Evolutionary conservation across 805 yeast species (phyloP).

Genomic region (Candida odintsovae): DNA sequence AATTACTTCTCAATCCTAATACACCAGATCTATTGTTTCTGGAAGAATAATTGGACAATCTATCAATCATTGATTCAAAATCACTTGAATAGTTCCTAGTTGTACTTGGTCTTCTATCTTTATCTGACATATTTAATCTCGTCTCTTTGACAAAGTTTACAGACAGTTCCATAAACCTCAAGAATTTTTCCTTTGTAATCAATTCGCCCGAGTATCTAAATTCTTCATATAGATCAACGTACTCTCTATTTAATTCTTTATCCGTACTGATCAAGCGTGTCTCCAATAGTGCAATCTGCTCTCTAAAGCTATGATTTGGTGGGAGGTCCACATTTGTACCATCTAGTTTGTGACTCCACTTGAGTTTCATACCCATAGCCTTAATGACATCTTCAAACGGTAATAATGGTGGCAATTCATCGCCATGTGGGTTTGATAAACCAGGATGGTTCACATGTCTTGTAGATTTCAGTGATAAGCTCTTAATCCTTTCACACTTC

Average conservation of each 20-base stretch:
- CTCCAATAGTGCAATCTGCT: conserved; percentile 33
- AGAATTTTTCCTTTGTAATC: conserved; percentile 53
- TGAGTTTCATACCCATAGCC: conserved; percentile 53
- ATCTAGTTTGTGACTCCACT: conserved; percentile 38
- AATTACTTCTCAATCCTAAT: background rate
- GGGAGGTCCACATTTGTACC: conserved; percentile 32
- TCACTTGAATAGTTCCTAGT: background rate
- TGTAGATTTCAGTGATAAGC: conserved; percentile 35
- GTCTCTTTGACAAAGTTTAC: conserved; percentile 27
- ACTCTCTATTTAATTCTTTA: conserved; percentile 22
- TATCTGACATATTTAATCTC: conserved; percentile 6
- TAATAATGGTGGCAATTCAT: conserved; percentile 32
- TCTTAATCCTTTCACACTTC: conserved; percentile 36
- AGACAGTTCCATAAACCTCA: conserved; percentile 47
- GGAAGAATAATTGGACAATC: conserved; percentile 3
- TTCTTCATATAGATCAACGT: conserved; percentile 55
- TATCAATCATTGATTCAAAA: conserved; percentile 7
- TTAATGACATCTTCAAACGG: conserved; percentile 51
- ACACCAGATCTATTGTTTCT: conserved; percentile 3
- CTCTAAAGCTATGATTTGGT: conserved; percentile 34
- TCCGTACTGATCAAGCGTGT: conserved; percentile 17
- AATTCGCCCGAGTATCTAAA: conserved; percentile 61
- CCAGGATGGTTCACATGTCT: conserved; percentile 46
- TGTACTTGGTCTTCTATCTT: background rate
- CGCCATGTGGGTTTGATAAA: conserved; percentile 36